phyloP scores from a whole-genome alignment of 805 yeast species.

The Scheffersomyces lignosus region DNA sequence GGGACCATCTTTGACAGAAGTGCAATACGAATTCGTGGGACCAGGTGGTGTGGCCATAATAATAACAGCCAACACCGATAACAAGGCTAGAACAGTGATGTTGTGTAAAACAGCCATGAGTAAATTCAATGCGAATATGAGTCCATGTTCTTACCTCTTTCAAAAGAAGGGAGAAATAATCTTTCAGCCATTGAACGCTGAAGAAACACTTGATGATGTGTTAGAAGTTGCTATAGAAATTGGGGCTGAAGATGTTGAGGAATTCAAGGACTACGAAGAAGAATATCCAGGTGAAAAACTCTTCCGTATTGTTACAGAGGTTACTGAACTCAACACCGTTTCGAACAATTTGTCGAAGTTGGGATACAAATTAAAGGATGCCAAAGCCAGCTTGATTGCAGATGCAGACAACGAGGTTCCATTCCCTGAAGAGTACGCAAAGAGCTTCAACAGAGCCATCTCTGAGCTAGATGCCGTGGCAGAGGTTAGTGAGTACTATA shows the following conservation, averaged over 20 bases:
- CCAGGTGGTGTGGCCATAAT: conserved; percentile 90
- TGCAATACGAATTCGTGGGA: conserved; percentile 84
- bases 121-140: conserved; percentile 64
- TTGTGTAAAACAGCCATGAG: conserved; percentile 72
- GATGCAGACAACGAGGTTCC: conserved; percentile 59
- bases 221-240: conserved; percentile 75
- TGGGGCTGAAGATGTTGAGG: conserved; percentile 79
- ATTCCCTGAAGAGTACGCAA: conserved; percentile 52
- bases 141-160: conserved; percentile 79
- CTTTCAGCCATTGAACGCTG: conserved; percentile 40
- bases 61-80: conserved; percentile 86
- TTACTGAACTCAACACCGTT: conserved; percentile 59
- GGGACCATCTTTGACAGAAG: conserved; percentile 44
- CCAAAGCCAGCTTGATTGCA: conserved; percentile 68
- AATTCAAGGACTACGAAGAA: conserved; percentile 40
- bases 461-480: conserved; percentile 70
- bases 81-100: conserved; percentile 78
- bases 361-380: conserved; percentile 63
- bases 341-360: conserved; percentile 55
- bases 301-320: conserved; percentile 59
- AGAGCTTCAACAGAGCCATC: conserved; percentile 57
- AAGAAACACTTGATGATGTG: conserved; percentile 56
- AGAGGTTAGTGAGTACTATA: conserved; percentile 79
- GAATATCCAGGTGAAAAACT: conserved; percentile 37
- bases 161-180: conserved; percentile 73